These are phyloP conservation scores for Abelmoschus esculentus DNA, from an alignment of 345 rosid genomes.

Conservation along the genomic window DNA sequence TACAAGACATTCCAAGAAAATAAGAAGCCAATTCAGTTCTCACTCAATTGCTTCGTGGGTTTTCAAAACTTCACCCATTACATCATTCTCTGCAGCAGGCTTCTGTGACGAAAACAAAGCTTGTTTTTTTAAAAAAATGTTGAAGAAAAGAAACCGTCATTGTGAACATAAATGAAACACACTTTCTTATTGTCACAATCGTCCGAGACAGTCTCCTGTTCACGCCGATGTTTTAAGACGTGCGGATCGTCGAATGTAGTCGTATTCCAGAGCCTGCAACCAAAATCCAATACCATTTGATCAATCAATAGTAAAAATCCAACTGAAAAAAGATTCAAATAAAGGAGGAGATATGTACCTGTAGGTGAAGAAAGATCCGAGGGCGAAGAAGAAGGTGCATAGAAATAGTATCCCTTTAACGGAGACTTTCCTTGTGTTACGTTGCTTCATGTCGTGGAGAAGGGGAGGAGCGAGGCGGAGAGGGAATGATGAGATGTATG, in stretches of 20 bases:
- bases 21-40: slow-evolving; percentile 22
- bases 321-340: neutral
- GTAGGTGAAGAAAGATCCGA: slow-evolving; percentile 67
- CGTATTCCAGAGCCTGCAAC: slow-evolving; percentile 49
- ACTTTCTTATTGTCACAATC: slow-evolving; percentile 57
- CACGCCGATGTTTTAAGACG: slow-evolving; percentile 40
- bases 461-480: slow-evolving; percentile 5
- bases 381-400: slow-evolving; percentile 61
- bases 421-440: slow-evolving; percentile 40
- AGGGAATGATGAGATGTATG: neutral
- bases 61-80: slow-evolving; percentile 53
- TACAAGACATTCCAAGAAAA: neutral
- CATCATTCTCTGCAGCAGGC: slow-evolving; percentile 37
- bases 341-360: slow-evolving; percentile 30
- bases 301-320: neutral
- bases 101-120: slow-evolving; percentile 19
- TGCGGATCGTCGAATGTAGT: slow-evolving; percentile 46
- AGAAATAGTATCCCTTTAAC: slow-evolving; percentile 69
- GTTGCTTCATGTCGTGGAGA: slow-evolving; percentile 40
- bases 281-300: neutral
- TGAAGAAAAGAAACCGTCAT: neutral
- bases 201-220: slow-evolving; percentile 51
- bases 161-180: neutral
- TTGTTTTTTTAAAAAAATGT: neutral
- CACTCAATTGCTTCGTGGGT: slow-evolving; percentile 82